Percentiles rank a stretch among this genome's conserved stretches.
These are phyloP conservation scores for Botrytis byssoidea DNA, from an alignment of 2,329 filamentous ascomycete genomes.

Conservation along the genomic window DNA sequence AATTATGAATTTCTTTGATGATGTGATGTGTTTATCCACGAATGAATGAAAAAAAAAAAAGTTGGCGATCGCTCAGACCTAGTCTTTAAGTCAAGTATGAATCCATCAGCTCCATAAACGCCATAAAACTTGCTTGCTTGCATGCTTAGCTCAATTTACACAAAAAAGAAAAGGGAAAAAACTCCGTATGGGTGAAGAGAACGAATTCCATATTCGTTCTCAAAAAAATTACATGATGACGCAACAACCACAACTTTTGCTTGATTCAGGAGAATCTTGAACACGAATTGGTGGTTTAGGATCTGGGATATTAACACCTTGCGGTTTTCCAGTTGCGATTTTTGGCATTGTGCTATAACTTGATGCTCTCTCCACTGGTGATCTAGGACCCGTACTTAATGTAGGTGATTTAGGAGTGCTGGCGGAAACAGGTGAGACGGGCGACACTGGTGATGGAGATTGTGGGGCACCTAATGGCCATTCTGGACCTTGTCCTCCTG, in stretches of 20 bases:
- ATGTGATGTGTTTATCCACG: conserved; percentile 2
- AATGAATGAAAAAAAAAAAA: conserved; percentile 4
- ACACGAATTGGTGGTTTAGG: conserved; percentile 48
- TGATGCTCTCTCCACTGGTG: conserved; percentile 42
- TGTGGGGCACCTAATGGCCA: conserved; percentile 55
- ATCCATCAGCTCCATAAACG: conserved; percentile 9
- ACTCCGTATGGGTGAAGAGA: conserved; percentile 6
- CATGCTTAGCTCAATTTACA: conserved; percentile 16
- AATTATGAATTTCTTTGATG: conserved; percentile 12
- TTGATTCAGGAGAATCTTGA: conserved; percentile 53
- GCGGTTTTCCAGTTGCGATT: conserved; percentile 42
- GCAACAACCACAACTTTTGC: conserved; percentile 50
- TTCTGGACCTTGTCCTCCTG: conserved; percentile 43
- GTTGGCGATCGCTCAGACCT: conserved; percentile 14
- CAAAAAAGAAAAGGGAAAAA: neutral
- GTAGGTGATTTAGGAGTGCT: conserved; percentile 48
- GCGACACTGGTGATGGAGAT: neutral
- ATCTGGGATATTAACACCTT: conserved; percentile 31
- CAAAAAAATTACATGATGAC: conserved; percentile 46
- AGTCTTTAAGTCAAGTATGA: conserved; percentile 13
- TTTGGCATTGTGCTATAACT: conserved; percentile 50
- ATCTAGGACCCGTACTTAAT: conserved; percentile 46
- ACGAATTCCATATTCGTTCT: conserved; percentile 3
- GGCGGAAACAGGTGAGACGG: neutral
- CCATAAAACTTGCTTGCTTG: conserved; percentile 12